These are phyloP conservation scores for Podospora comata DNA, from an alignment of 495 filamentous ascomycete species.

Conservation along the genomic window DNA sequence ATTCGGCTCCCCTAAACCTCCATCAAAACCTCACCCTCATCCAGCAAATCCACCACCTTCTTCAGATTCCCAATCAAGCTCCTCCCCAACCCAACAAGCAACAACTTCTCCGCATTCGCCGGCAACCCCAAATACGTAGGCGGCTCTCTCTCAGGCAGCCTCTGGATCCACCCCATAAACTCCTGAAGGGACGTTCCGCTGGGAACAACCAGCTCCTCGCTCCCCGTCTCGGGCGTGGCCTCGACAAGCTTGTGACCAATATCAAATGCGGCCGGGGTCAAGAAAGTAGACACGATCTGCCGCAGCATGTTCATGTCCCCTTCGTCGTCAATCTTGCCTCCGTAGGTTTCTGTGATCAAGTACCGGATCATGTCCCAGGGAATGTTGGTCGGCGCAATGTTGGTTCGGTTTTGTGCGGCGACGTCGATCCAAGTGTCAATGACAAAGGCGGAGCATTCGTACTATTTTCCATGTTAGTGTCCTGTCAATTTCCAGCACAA, in stretches of 20 bases:
- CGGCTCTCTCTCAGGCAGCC: constrained; percentile 89
- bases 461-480: constrained; percentile 50
- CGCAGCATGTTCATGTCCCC: constrained; percentile 75
- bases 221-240: constrained; percentile 28
- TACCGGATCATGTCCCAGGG: constrained; percentile 97
- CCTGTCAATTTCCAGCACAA: neutral
- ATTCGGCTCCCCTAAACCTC: constrained; percentile 46
- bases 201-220: constrained; percentile 64
- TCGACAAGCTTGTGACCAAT: constrained; percentile 84
- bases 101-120: constrained; percentile 92
- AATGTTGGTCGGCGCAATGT: constrained; percentile 87
- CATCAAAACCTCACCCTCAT: constrained; percentile 92
- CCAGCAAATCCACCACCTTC: constrained; percentile 77
- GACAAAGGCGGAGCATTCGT: constrained; percentile 93
- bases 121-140: constrained; percentile 96
- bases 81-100: constrained; percentile 83
- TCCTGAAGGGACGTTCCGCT: constrained; percentile 75
- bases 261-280: constrained; percentile 87
- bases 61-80: constrained; percentile 82
- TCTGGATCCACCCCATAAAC: constrained; percentile 89
- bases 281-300: constrained; percentile 66
- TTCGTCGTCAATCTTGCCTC: constrained; percentile 93
- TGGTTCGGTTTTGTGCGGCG: constrained; percentile 77
- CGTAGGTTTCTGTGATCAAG: constrained; percentile 89
- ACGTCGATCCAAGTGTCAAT: constrained; percentile 93